These are phyloP conservation scores for Cyclotella choctawhatcheeana DNA, from an alignment of 108 stramenopile genomes.

Conservation along the genomic window DNA sequence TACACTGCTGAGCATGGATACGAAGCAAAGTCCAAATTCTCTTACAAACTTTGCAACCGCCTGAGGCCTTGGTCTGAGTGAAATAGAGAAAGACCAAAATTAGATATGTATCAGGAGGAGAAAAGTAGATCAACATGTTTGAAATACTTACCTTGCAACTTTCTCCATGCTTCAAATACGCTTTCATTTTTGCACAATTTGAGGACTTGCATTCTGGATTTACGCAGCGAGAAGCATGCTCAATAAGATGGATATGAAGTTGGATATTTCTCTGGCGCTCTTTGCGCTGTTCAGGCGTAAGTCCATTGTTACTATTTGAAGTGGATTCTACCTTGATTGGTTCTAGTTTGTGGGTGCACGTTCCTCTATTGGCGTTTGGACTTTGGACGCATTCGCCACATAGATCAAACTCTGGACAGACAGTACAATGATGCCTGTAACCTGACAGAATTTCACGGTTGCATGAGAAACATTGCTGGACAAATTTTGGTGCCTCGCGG, in stretches of 20 bases:
- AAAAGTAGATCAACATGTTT: constrained; percentile 1
- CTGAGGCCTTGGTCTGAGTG: constrained; percentile 64
- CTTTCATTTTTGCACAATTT: constrained; percentile 98
- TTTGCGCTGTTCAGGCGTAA: constrained; percentile 75
- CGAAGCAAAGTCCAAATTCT: constrained; percentile 94
- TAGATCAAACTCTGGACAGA: constrained; percentile 92
- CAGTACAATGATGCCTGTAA: constrained; percentile 83
- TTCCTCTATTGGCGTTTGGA: constrained; percentile 75
- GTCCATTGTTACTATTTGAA: constrained; percentile 49
- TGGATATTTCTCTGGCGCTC: constrained; percentile 88
- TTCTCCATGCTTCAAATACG: constrained; percentile 78
- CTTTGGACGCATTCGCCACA: constrained; percentile 85
- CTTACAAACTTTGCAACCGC: constrained; percentile 95
- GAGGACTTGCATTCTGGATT: constrained; percentile 80
- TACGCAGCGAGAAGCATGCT: constrained; percentile 93
- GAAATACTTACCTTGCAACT: constrained; percentile 65
- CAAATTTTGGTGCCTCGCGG: constrained; percentile 94
- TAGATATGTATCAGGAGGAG: not conserved
- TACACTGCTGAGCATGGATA: constrained; percentile 96
- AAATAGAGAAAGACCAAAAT: not conserved
- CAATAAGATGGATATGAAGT: constrained; percentile 96
- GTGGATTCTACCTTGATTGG: constrained; percentile 71
- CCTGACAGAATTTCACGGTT: constrained; percentile 85
- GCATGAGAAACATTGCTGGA: constrained; percentile 87
- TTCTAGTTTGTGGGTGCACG: constrained; percentile 78